Base-by-base conservation (phyloP, 116 monocot genomes). In the Phalaenopsis hybrid region DNA sequence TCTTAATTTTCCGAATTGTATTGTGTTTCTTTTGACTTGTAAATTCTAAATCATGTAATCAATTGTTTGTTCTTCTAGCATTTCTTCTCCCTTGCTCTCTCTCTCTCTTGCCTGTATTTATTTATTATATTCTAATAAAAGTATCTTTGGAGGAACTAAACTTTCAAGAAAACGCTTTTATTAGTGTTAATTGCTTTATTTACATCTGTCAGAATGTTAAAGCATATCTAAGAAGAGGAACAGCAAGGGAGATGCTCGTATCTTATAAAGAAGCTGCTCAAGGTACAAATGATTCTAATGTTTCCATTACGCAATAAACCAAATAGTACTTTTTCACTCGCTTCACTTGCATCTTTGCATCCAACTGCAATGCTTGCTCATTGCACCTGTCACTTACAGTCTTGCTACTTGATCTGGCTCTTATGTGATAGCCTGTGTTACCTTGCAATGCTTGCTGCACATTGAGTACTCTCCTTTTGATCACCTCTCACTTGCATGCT, bases 211-310 rank as follows among this genome's bases (percentile, higher is more conserved):
- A 98, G 98, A 98, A 93, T 92, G 95, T 98, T 15, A 95, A 98
- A 82, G 98, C 95, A 76, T 98, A 92, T 86, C 81, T 98, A 50
- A 90, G 98, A 78, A 87, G 98, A 86, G 98, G 98, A 83, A 92
- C 90, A 20, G 95, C 95, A 31, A 91, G 89, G 63, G 98, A 98
- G 89, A 89, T 84, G 89, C 89, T 94, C 44, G 75, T 90, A 72
- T 88, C 52, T 76, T 93, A 93, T 76, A 93, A 90, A 86, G 92
- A 90, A 88, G 95, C 98, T 81, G 80, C 85, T 79, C 85, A 89
- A 95, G 98, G 98, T 98, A 82, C 77, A 81, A 44, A 46, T 23
- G 6, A 45, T 75, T 46, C 44, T 73, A 41, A 10, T 34, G 23
- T 73, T 31, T 69, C 69, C 1, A 69, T 12, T 2, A 69, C n/a